phyloP scores from a whole-genome alignment of 495 filamentous ascomycete genomes.

The Penicillium nucicola region DNA sequence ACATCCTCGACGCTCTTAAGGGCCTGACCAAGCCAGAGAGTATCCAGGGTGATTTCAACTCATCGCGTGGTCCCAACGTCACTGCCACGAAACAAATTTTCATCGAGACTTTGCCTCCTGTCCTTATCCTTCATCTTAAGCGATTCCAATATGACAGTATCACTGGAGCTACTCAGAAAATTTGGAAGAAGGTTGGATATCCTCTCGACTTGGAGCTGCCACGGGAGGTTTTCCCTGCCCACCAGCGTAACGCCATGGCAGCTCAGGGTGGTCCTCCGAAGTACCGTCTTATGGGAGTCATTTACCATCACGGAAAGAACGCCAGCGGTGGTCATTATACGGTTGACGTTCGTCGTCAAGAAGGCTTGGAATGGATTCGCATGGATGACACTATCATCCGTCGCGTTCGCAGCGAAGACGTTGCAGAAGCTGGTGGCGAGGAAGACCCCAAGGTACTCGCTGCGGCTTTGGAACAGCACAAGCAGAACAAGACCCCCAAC shows the following conservation, averaged over 20 bases:
- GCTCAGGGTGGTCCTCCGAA: slow-evolving; percentile 66
- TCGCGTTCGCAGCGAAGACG: slow-evolving; percentile 82
- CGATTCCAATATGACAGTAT: slow-evolving; percentile 92
- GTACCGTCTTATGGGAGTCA: slow-evolving; percentile 85
- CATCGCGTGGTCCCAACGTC: slow-evolving; percentile 70
- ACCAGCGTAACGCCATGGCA: slow-evolving; percentile 61
- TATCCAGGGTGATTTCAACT: slow-evolving; percentile 83
- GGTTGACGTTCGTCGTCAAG: slow-evolving; percentile 90
- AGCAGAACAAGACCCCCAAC: slow-evolving; percentile 53
- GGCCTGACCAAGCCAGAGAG: slow-evolving; percentile 79
- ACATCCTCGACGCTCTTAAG: slow-evolving; percentile 88
- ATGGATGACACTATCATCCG: slow-evolving; percentile 91
- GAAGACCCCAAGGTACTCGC: slow-evolving; percentile 71
- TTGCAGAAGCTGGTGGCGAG: slow-evolving; percentile 80
- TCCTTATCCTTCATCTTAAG: slow-evolving; percentile 93
- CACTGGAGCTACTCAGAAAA: slow-evolving; percentile 87
- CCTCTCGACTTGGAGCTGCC: slow-evolving; percentile 93
- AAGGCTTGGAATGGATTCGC: slow-evolving; percentile 90
- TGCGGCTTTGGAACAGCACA: slow-evolving; percentile 61
- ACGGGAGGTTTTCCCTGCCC: slow-evolving; percentile 80
- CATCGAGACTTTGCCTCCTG: slow-evolving; percentile 88
- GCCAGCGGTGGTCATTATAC: slow-evolving; percentile 96
- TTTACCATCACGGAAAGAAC: slow-evolving; percentile 97
- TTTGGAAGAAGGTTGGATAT: slow-evolving; percentile 97
- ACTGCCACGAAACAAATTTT: slow-evolving; percentile 89